Evolutionary conservation across 352 stramenopile genomes (phyloP).

Genomic region (Globisporangium uncinulatum): DNA sequence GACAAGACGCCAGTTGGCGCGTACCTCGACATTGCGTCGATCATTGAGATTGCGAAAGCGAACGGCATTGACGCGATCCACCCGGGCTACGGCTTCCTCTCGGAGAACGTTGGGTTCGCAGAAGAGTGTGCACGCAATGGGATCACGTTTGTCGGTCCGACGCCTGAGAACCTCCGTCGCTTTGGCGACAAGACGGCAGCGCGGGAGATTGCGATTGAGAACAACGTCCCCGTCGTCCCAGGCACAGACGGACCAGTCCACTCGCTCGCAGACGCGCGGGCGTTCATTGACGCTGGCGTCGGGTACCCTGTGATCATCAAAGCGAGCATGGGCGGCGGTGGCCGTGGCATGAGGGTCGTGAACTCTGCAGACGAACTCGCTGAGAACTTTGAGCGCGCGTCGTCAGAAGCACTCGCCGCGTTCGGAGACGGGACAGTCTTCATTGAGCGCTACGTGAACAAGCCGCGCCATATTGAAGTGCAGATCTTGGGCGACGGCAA

Average conservation of each 20-base stretch:
- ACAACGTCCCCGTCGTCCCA: constrained; percentile 85
- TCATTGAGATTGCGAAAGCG: constrained; percentile 91
- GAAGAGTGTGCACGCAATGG: constrained; percentile 87
- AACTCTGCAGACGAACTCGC: constrained; percentile 75
- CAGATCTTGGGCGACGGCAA: constrained; percentile 95
- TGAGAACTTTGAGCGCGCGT: constrained; percentile 85
- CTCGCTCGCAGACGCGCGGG: constrained; percentile 82
- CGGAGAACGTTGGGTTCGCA: constrained; percentile 94
- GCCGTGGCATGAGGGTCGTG: constrained; percentile 96
- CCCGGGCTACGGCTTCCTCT: constrained; percentile 97
- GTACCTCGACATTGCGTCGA: constrained; percentile 94
- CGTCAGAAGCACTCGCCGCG: constrained; percentile 77
- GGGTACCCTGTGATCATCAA: constrained; percentile 98
- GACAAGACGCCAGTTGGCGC: constrained; percentile 90
- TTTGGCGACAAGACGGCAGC: constrained; percentile 90
- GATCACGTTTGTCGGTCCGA: constrained; percentile 95
- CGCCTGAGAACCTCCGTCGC: constrained; percentile 86
- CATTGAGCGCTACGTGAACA: constrained; percentile 94
- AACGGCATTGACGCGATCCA: constrained; percentile 95
- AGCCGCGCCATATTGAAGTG: constrained; percentile 96
- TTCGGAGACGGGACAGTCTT: constrained; percentile 96
- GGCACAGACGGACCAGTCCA: constrained; percentile 88
- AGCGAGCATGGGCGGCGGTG: constrained; percentile 95
- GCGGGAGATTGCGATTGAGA: constrained; percentile 85
- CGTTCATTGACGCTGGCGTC: constrained; percentile 88